These are phyloP conservation scores for Chenopodium album DNA, from an alignment of 148 eudicot species.

Conservation along the genomic window DNA sequence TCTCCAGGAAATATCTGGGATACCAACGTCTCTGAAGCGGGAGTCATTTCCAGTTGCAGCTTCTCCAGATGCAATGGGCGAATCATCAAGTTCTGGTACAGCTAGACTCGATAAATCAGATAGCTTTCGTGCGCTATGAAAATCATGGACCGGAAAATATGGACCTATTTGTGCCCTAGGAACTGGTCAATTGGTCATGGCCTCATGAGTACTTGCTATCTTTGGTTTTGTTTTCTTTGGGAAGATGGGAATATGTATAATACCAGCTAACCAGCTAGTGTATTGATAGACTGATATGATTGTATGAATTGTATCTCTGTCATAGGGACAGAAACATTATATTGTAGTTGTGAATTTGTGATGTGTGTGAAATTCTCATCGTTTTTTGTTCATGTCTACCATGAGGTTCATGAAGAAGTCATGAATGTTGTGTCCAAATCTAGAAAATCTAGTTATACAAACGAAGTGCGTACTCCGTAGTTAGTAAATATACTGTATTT, in stretches of 20 bases:
- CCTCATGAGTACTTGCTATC: not conserved
- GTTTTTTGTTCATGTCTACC: not conserved
- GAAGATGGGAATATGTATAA: not conserved
- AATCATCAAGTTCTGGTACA: slow-evolving; percentile 48
- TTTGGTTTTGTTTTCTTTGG: not conserved
- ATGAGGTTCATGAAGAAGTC: too few species aligned
- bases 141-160: not conserved
- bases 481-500: too few species aligned
- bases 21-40: slow-evolving; percentile 41
- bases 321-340: not conserved
- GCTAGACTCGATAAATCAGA: slow-evolving; percentile 43
- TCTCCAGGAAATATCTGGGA: slow-evolving; percentile 51
- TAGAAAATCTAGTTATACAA: too few species aligned
- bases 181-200: too few species aligned
- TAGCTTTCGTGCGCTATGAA: slow-evolving; percentile 35
- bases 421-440: not conserved
- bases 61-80: slow-evolving; percentile 48
- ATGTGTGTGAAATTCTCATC: not conserved
- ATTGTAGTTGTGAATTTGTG: too few species aligned
- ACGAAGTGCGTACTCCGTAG: too few species aligned
- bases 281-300: slow-evolving; percentile 1
- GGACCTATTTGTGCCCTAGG: not conserved
- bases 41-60: slow-evolving; percentile 29
- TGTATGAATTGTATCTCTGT: not conserved
- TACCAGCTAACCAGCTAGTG: not conserved